Percentiles rank a stretch among this genome's conserved stretches.
These are phyloP conservation scores for Phylloporus gajari DNA, from an alignment of 1,284 basidiomycete species.

Conservation along the genomic window DNA sequence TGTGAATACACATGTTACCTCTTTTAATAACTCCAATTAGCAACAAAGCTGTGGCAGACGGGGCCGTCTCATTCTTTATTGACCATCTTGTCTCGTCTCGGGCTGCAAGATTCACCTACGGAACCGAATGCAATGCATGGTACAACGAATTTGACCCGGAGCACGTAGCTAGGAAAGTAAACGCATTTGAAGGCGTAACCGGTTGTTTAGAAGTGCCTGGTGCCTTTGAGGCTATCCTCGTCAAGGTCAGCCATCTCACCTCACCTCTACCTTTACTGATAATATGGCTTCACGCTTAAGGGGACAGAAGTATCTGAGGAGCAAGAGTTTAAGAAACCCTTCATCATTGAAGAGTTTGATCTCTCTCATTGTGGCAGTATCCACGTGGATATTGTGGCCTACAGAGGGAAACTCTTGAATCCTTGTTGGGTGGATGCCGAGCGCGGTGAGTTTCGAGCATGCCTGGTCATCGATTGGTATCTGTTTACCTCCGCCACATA, in stretches of 20 bases:
- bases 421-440: constrained; percentile 35
- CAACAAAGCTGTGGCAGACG: constrained; percentile 66
- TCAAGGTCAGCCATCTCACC: constrained; percentile 34
- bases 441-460: constrained; percentile 24
- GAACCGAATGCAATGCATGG: constrained; percentile 38
- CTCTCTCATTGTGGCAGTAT: constrained; percentile 31
- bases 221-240: constrained; percentile 42
- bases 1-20: neutral
- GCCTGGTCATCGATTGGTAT: neutral
- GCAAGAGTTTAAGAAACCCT: constrained; percentile 45
- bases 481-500: neutral
- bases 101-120: constrained; percentile 56
- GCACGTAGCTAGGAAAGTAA: constrained; percentile 44
- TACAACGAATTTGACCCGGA: constrained; percentile 48
- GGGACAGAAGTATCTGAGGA: constrained; percentile 44
- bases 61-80: constrained; percentile 61
- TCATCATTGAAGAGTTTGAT: constrained; percentile 35
- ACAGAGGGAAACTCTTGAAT: constrained; percentile 32
- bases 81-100: constrained; percentile 59
- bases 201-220: constrained; percentile 35
- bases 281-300: constrained; percentile 20
- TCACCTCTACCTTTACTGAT: neutral
- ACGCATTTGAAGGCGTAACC: constrained; percentile 21
- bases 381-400: constrained; percentile 34
- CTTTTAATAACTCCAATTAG: constrained; percentile 45